Evolutionary conservation across 148 eudicot genomes (phyloP), one percentile per base, ranked within the genome.

Genomic region (Pharnaceum exiguum): DNA sequence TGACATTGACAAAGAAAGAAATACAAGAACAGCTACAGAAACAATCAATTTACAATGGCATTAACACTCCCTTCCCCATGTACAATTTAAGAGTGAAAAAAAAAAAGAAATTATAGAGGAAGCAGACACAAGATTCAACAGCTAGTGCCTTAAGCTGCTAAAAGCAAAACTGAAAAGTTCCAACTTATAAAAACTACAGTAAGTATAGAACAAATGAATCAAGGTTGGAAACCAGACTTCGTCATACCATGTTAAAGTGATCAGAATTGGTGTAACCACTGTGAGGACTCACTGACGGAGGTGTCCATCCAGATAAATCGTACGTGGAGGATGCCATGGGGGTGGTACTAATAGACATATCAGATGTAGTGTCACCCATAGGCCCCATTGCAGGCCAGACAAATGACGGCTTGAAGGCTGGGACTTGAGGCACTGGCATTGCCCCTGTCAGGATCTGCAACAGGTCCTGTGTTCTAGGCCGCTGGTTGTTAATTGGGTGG

Each of bases 371-470:
- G 39, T 46, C 63, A 29, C 22, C 72, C 13, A 60, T 40, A 0
- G 83, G 78, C 2, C 68, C 75, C 80, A 71, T 61, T 5, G 89
- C 45, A 0, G 89, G 87, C 97, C 89, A 86, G 24, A 82, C 63
- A 25, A 90, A 86, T 3, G 91, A 47, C 4, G 97, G 97, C 71
- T 84, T 87, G 65, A 80, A 69, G 0, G 78, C 71, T 12, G 87
- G 95, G 9, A 90, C 89, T 1, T 12, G 0, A 0, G 95, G 95
- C 29, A 58, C 71, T 0, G 80, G 51, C 50, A 71, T 46, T 3
- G 77, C 60, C 12, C 95, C 97, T 0, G 77, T 68, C 51, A 90
- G 26, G 12, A 86, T 86, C 63, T 84, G 95, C 22, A 74, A 43
- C 10, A 86, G 67, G 0, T 63, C 55, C 4, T 73, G 73, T 1